Evolutionary conservation across 2,329 filamentous ascomycete genomes (phyloP).

Genomic region (Colletotrichum neosansevieriae): DNA sequence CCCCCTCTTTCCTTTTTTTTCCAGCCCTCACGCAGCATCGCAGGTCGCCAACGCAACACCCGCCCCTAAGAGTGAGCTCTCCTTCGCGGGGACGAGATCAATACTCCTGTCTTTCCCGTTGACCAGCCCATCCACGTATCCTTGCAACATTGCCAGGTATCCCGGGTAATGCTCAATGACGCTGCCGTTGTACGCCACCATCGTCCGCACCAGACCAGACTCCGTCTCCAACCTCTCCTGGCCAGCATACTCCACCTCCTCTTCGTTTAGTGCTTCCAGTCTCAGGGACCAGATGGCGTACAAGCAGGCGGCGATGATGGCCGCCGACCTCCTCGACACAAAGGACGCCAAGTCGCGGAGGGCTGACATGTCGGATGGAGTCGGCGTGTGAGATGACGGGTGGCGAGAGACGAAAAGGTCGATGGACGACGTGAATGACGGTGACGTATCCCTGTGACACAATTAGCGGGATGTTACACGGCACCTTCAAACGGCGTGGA

Average conservation of each 20-base stretch:
- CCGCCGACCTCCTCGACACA: constrained; percentile 69
- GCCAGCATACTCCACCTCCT: constrained; percentile 41
- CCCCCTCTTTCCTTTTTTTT: neutral
- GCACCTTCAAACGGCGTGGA: neutral
- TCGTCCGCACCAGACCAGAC: constrained; percentile 60
- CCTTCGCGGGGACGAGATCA: constrained; percentile 75
- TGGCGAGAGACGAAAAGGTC: constrained; percentile 63
- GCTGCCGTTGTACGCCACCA: constrained; percentile 83
- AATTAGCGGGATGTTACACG: constrained; percentile 1
- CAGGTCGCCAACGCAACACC: constrained; percentile 73
- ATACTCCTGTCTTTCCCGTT: constrained; percentile 55
- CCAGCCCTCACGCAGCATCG: neutral
- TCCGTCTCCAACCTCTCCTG: constrained; percentile 62
- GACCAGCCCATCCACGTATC: constrained; percentile 71
- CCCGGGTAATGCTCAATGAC: constrained; percentile 83
- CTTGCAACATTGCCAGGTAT: constrained; percentile 73
- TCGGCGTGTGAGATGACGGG: constrained; percentile 57
- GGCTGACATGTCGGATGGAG: constrained; percentile 61
- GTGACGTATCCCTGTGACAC: constrained; percentile 56
- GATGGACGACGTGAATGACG: constrained; percentile 58
- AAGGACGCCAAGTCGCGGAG: constrained; percentile 66
- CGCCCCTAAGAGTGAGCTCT: constrained; percentile 81
- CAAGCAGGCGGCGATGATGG: constrained; percentile 69
- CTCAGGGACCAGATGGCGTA: constrained; percentile 71
- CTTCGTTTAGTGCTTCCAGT: constrained; percentile 57